A percentile compares a stretch with the other conserved stretches of the same genome.
Evolutionary conservation across 192 early-diverging fungal genomes (phyloP).

Genomic region (Coemansia sp.): DNA sequence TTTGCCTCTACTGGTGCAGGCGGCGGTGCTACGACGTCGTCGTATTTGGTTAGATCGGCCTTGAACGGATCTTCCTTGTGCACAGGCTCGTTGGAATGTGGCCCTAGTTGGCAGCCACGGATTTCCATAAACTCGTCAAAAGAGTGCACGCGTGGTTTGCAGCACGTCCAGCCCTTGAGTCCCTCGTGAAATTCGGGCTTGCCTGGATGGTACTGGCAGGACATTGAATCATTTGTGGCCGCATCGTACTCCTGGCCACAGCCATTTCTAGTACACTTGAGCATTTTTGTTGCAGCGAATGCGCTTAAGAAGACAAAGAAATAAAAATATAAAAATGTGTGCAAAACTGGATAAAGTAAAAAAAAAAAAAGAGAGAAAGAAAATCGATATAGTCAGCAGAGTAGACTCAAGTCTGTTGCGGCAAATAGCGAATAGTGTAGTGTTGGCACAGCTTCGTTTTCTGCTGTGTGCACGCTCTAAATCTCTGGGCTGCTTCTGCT

Average conservation of each 20-base stretch:
- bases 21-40: constrained; percentile 28
- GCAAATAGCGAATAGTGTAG: no score
- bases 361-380: no score
- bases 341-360: no score
- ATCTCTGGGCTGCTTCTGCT: no score
- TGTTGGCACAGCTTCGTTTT: no score
- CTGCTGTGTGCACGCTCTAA: no score
- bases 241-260: constrained; percentile 85
- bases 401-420: no score
- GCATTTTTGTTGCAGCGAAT: no score
- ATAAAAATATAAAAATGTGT: no score
- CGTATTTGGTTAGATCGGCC: constrained; percentile 37
- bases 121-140: constrained; percentile 94
- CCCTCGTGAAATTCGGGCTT: constrained; percentile 97
- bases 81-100: constrained; percentile 56
- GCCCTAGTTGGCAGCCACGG: constrained; percentile 79
- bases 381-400: no score
- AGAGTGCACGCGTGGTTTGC: constrained; percentile 78
- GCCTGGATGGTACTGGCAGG: constrained; percentile 86
- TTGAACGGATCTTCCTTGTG: constrained; percentile 50
- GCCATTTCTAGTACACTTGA: constrained; percentile 68
- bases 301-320: no score
- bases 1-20: constrained; percentile 22
- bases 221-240: constrained; percentile 65
- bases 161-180: constrained; percentile 93